Evolutionary conservation across 2,329 filamentous ascomycete species (phyloP).

Genomic region (Coleophoma cylindrospora): DNA sequence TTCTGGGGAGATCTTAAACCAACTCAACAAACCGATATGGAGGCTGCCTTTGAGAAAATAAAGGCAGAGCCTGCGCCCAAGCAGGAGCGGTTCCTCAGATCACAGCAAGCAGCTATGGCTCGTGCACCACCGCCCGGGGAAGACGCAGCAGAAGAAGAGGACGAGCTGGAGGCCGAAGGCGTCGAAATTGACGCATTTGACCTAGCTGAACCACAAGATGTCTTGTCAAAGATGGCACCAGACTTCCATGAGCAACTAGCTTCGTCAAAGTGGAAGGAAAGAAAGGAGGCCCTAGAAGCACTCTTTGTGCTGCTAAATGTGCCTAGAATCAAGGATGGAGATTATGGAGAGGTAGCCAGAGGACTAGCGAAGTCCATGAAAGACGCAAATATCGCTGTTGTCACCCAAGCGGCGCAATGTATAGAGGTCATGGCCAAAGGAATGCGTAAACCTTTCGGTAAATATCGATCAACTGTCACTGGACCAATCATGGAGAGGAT

Average conservation of each 20-base stretch:
- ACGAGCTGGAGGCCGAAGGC: conserved; percentile 48
- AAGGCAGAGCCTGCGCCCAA: conserved; percentile 84
- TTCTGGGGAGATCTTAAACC: conserved; percentile 96
- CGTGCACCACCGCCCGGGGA: conserved; percentile 57
- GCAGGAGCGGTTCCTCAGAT: conserved; percentile 81
- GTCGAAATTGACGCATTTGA: conserved; percentile 77
- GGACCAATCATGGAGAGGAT: conserved; percentile 88
- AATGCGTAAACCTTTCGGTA: conserved; percentile 70
- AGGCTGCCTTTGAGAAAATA: conserved; percentile 89
- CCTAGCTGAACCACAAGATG: conserved; percentile 81
- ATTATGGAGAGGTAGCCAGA: conserved; percentile 79
- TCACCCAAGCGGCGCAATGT: conserved; percentile 88
- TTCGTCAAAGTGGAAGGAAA: conserved; percentile 97
- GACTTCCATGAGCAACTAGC: conserved; percentile 79
- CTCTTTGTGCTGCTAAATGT: conserved; percentile 74
- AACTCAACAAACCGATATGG: conserved; percentile 89
- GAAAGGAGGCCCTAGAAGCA: conserved; percentile 88
- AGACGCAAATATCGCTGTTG: conserved; percentile 93
- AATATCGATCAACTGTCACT: conserved; percentile 77
- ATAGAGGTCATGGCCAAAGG: conserved; percentile 87
- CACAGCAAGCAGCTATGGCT: conserved; percentile 80
- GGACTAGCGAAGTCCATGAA: conserved; percentile 96
- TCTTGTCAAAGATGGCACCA: conserved; percentile 73
- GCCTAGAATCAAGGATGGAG: conserved; percentile 85
- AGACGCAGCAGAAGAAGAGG: conserved; percentile 52